Conservation (phyloP, 352 stramenopile genomes). For the Phytophthora quininea region DNA sequence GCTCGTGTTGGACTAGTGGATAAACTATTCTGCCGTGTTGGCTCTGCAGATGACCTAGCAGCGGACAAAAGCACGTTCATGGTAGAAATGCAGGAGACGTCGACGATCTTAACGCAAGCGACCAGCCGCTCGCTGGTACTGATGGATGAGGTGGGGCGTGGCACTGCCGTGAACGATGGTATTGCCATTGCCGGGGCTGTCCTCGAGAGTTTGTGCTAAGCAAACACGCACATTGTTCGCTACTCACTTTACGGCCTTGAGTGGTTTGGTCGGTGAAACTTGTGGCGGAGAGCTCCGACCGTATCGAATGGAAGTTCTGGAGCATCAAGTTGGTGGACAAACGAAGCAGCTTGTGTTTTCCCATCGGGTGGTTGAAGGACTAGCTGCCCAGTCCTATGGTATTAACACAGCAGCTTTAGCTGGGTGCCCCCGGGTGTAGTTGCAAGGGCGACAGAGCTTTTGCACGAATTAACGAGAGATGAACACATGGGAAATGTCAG, state of each 20-base stretch:
- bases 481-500: too few species aligned
- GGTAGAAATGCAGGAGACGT: constrained; percentile 89
- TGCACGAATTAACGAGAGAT: constrained; percentile 45
- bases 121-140: constrained; percentile 83
- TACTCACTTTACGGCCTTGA: constrained; percentile 84
- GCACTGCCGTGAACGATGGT: constrained; percentile 81
- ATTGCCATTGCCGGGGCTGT: constrained; percentile 81
- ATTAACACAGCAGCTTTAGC: constrained; percentile 79
- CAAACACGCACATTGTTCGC: constrained; percentile 78
- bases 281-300: constrained; percentile 48
- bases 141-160: constrained; percentile 88
- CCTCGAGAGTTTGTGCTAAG: constrained; percentile 70
- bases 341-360: constrained; percentile 73
- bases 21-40: constrained; percentile 86
- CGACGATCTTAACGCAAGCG: constrained; percentile 75
- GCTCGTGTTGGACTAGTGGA: constrained; percentile 76
- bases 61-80: constrained; percentile 87
- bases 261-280: constrained; percentile 38
- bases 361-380: constrained; percentile 71
- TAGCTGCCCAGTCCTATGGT: constrained; percentile 78
- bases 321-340: constrained; percentile 27
- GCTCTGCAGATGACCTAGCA: constrained; percentile 80
- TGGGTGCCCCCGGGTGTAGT: constrained; percentile 64
- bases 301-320: constrained; percentile 76
- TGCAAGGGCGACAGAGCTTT: constrained; percentile 51